Conservation (phyloP, 2,329 filamentous ascomycete species). For the Penicillium sp. region DNA sequence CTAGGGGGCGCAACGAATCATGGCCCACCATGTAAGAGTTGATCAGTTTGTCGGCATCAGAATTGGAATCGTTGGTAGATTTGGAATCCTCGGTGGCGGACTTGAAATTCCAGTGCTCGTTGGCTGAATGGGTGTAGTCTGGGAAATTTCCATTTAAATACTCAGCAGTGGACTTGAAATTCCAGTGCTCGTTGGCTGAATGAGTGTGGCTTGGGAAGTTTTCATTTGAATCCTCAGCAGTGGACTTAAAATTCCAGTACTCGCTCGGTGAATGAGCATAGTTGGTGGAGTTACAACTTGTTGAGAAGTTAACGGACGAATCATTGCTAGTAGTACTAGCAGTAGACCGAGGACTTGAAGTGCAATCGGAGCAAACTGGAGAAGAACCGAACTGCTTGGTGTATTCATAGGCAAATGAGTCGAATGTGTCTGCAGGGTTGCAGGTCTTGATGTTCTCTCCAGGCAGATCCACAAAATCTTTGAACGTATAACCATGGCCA, state of each 20-base stretch:
- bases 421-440: background rate
- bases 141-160: background rate
- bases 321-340: background rate
- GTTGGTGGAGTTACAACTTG: background rate
- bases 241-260: background rate
- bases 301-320: background rate
- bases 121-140: background rate
- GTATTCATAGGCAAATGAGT: background rate
- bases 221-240: background rate
- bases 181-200: no score
- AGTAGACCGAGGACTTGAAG: background rate
- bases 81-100: background rate
- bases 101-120: background rate
- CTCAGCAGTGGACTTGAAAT: background rate
- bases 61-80: background rate
- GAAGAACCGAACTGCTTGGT: background rate
- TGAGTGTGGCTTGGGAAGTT: no score
- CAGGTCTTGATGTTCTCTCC: background rate
- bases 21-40: background rate
- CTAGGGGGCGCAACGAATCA: slow-evolving; percentile 17
- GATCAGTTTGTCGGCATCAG: background rate
- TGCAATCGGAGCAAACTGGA: no score
- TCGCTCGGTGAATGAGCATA: background rate
- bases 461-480: background rate
- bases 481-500: background rate